A percentile compares a stretch with the other conserved stretches of the same genome.
Conservation (phyloP, 192 early-diverging fungal genomes). For the Coemansia sp. region DNA sequence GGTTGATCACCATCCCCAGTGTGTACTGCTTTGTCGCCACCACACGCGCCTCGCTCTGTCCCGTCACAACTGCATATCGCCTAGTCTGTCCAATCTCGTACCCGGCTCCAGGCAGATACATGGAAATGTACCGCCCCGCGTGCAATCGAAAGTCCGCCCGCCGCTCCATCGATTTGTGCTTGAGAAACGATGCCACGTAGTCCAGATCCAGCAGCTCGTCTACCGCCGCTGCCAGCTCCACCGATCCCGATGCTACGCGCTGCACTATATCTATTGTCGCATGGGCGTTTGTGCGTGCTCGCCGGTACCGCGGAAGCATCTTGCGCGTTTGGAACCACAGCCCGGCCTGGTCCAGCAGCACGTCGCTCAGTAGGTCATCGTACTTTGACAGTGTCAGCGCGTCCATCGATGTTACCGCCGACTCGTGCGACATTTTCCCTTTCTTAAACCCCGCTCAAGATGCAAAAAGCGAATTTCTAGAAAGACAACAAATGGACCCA, state of each 20-base stretch:
- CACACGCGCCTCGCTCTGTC: slow-evolving; percentile 37
- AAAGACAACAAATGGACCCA: not conserved
- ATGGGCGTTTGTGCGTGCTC: slow-evolving; percentile 15
- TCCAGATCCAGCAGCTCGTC: slow-evolving; percentile 33
- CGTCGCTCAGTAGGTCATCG: slow-evolving; percentile 56
- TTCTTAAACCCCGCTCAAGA: not conserved
- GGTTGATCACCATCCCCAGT: slow-evolving; percentile 35
- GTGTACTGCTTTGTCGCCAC: slow-evolving; percentile 41
- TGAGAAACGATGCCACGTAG: slow-evolving; percentile 31
- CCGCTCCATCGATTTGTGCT: slow-evolving; percentile 30
- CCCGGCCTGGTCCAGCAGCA: slow-evolving; percentile 45
- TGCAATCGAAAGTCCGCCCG: slow-evolving; percentile 48
- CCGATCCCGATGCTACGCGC: slow-evolving; percentile 19
- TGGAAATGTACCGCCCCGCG: slow-evolving; percentile 60
- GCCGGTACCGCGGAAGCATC: slow-evolving; percentile 45
- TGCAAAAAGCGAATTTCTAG: not conserved
- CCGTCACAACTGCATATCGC: slow-evolving; percentile 55
- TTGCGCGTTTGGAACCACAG: slow-evolving; percentile 54
- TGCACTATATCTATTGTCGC: slow-evolving; percentile 17
- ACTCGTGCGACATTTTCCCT: slow-evolving; percentile 11
- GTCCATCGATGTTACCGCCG: slow-evolving; percentile 41
- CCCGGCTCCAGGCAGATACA: slow-evolving; percentile 64
- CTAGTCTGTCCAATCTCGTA: slow-evolving; percentile 63
- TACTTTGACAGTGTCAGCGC: slow-evolving; percentile 50
- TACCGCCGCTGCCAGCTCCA: slow-evolving; percentile 23